Base-by-base conservation (phyloP, 106 monocot genomes). In the Posidonia australis region DNA sequence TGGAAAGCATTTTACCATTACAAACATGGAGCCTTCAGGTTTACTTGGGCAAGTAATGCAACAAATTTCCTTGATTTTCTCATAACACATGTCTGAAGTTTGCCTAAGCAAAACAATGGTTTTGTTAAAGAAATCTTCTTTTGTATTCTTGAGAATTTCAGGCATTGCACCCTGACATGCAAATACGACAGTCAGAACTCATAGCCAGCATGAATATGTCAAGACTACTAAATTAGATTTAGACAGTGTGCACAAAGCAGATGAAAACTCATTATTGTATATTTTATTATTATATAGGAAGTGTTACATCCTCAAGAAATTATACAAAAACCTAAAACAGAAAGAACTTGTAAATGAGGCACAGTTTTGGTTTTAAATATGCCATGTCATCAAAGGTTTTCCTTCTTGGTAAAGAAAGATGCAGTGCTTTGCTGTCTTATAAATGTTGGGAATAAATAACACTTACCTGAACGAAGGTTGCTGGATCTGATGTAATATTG, bases 11-110 rank as follows among this genome's bases (percentile, higher is more conserved):
- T 24, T 78, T 24, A 92, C 92, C 92, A 87, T 80, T 20, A 76
- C 72, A 82, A 87, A 87, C 92, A 92, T 84, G 57, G 84, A 81
- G 4, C 87, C 87, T 60, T 92, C 92, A 23, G 92, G 87, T 70
- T 87, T 92, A 45, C 73, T 60, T 26, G 81, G 92, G 42, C 87
- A 87, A 17, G 71, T 65, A 46, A 92, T 79, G 77, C 82, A 87
- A 5, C 67, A 67, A 55, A 87, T 92, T 56, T 92, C 81, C 58
- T 84, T 66, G 46, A 86, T 44, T 41, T 72, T 79, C 28, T 77
- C 61, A 45, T 69, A 83, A 48, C 86, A 81, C 67, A 77, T 42
- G 29, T 77, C 72, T 46, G 83, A 76, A 30, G 68, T 22, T 53
- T 84, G 46, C 52, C 65, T 92, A 18, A 92, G 69, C 18, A 77